A percentile compares a stretch with the other conserved stretches of the same genome.
phyloP scores from a whole-genome alignment of 164 flowering plant genomes.

The Umbellularia californica region DNA sequence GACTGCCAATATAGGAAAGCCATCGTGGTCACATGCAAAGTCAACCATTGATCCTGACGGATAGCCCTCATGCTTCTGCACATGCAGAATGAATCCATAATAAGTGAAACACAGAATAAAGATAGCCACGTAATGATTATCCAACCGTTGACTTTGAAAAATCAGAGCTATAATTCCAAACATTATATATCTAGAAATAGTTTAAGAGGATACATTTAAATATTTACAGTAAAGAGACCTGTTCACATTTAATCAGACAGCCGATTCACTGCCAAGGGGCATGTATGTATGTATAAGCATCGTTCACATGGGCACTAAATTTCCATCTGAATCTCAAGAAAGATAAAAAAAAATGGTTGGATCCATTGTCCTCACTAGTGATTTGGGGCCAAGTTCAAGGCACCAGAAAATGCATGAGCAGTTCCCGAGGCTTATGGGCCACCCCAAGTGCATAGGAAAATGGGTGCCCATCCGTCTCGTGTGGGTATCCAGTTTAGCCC shows the following conservation, averaged over 20 bases:
- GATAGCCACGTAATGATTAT: not conserved
- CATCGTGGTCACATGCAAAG: constrained; percentile 84
- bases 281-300: not conserved
- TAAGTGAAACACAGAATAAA: not conserved
- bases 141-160: not conserved
- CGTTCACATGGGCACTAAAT: not conserved
- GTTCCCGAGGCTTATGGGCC: not conserved
- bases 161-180: not conserved
- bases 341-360: not conserved
- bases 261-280: not conserved
- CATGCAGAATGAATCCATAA: constrained; percentile 9
- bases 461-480: not conserved
- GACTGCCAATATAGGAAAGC: constrained; percentile 81
- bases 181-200: not conserved
- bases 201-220: not conserved
- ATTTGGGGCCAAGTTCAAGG: not conserved
- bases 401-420: not conserved
- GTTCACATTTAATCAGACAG: not conserved
- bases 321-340: not conserved
- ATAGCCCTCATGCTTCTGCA: constrained; percentile 78
- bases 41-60: constrained; percentile 98
- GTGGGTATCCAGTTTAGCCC: not conserved
- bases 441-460: not conserved
- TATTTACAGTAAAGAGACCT: not conserved
- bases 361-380: not conserved